Evolutionary conservation across 2,329 filamentous ascomycete species (phyloP), one percentile per base, ranked within the genome.

Genomic region (Knufia fluminis): DNA sequence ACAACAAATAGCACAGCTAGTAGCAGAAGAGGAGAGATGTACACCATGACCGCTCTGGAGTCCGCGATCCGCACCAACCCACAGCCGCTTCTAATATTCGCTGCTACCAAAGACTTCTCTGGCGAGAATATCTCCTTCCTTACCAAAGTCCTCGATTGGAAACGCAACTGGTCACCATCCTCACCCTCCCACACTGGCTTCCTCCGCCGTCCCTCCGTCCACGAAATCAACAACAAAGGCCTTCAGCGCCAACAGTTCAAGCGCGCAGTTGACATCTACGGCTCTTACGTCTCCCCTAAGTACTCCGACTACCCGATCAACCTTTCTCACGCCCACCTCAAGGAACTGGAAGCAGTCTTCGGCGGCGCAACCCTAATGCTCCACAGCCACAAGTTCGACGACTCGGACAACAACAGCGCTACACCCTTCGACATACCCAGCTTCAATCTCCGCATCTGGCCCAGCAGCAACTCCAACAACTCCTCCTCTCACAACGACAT

Each of bases 41-140:
- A 77, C 42, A 78, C 76, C 39, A 81, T 83, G 75, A 69, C 71
- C 36, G 78, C 80, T 0, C 71, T 85, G 1, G 80, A 85, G 54
- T 70, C 77, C 51, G 77, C 79, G 3, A 68, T 86, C 0, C 68
- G 73, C 24, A 59, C 63, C 44, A 81, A 83, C 60, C 76, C 79
- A 0, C 68, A 72, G 3, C 77, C 78, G 0, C 71, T 86, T 0
- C 77, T 82, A 49, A 66, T 78, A 46, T 86, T 83, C 61, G 81
- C 82, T 0, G 80, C 81, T 0, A 69, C 77, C 1, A 72, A 75
- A 31, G 82, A 85, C 57, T 85, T 85, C 60, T 84, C 81, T 0
- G 82, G 80, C 12, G 82, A 86, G 62, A 86, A 86, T 60, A 80
- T 85, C 55, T 75, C 80, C 41, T 85, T 85, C 62, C 65, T 85